Evolutionary conservation across 768 basidiomycete genomes (phyloP).

Genomic region (Suillus subaureus): DNA sequence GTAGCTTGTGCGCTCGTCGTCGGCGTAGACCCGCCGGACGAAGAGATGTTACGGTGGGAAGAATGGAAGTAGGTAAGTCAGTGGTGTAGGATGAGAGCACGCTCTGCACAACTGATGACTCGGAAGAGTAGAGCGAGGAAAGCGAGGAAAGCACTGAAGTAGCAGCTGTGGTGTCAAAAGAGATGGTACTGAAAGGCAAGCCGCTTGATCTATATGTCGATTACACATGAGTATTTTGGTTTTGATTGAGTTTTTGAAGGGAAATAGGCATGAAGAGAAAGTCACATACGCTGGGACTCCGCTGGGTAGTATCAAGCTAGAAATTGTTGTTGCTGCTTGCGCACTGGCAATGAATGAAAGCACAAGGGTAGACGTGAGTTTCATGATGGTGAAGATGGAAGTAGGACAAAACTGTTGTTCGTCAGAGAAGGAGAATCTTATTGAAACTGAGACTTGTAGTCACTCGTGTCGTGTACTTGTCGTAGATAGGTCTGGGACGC

Average conservation of each 20-base stretch:
- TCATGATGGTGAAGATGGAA: constrained; percentile 16
- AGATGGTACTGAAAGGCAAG: constrained; percentile 17
- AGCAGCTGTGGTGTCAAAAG: constrained; percentile 26
- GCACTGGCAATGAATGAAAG: constrained; percentile 11
- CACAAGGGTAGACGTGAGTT: constrained; percentile 13
- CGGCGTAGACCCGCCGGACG: too few relatives aligned
- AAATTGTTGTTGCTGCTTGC: background rate
- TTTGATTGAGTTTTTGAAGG: background rate
- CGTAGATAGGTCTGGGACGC: background rate
- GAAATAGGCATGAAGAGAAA: background rate
- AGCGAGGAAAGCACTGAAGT: constrained; percentile 21
- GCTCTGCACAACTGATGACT: constrained; percentile 22
- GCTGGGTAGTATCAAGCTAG: constrained; percentile 11
- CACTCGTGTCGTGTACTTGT: background rate
- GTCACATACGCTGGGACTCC: constrained; percentile 26
- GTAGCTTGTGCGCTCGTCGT: background rate
- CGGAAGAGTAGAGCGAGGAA: constrained; percentile 31
- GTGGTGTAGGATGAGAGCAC: background rate
- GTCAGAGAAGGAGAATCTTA: background rate
- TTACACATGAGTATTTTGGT: background rate
- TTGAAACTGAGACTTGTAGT: background rate
- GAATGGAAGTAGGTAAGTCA: too few relatives aligned
- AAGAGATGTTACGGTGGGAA: background rate
- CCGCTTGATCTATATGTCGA: constrained; percentile 25
- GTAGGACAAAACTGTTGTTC: background rate